These are phyloP conservation scores for Talaromyces sp. DNA, from an alignment of 2,329 filamentous ascomycete species.

Conservation along the genomic window DNA sequence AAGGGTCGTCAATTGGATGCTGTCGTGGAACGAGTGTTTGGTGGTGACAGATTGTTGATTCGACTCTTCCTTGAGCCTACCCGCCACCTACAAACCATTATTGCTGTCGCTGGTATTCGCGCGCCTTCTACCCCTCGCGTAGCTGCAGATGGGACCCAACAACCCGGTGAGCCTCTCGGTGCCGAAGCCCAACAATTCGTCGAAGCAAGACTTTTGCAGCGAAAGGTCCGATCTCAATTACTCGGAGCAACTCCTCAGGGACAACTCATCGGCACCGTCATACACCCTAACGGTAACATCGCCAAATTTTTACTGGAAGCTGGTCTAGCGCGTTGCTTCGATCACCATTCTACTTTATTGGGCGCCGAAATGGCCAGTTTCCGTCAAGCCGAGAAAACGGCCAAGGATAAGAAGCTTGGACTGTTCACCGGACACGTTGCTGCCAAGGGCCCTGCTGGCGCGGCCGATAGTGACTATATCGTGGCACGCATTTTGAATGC, in stretches of 20 bases:
- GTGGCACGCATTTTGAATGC: constrained; percentile 82
- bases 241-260: constrained; percentile 85
- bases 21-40: constrained; percentile 85
- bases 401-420: constrained; percentile 69
- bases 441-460: constrained; percentile 54
- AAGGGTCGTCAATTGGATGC: constrained; percentile 81
- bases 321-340: constrained; percentile 85
- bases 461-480: constrained; percentile 67
- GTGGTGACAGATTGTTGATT: constrained; percentile 82
- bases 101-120: constrained; percentile 82
- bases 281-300: constrained; percentile 89
- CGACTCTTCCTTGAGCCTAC: constrained; percentile 74
- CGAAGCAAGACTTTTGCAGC: constrained; percentile 78
- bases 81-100: constrained; percentile 83
- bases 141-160: constrained; percentile 71
- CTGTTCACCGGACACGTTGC: constrained; percentile 76
- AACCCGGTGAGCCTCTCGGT: constrained; percentile 81
- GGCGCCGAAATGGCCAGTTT: constrained; percentile 82
- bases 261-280: constrained; percentile 79
- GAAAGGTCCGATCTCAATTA: constrained; percentile 74
- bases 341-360: constrained; percentile 90
- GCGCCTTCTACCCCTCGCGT: constrained; percentile 84
- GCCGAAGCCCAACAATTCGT: constrained; percentile 86
- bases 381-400: constrained; percentile 78
- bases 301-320: constrained; percentile 84